Percentiles rank a stretch among this genome's conserved stretches.
phyloP scores from a whole-genome alignment of 2,329 filamentous ascomycete species.

The Xylariaceae sp. region DNA sequence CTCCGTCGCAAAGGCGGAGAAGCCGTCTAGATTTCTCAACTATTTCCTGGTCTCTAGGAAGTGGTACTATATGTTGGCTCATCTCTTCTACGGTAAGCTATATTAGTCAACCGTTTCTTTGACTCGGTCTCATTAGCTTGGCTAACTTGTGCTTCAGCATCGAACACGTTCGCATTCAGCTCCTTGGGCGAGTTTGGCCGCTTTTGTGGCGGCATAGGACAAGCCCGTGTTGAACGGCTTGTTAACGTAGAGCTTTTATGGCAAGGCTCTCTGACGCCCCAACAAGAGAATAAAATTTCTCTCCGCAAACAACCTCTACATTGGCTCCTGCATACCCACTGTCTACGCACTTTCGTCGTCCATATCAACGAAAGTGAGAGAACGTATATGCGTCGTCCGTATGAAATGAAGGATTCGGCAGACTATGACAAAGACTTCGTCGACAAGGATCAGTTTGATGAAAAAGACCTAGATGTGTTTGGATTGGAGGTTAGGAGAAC shows the following conservation, averaged over 20 bases:
- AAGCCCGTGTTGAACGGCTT: conserved; percentile 48
- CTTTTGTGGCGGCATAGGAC: conserved; percentile 52
- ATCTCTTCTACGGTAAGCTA: conserved; percentile 53
- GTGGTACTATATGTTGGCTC: conserved; percentile 50
- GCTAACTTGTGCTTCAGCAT: conserved; percentile 11
- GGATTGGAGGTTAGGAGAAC: conserved; percentile 39
- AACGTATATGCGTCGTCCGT: conserved; percentile 43
- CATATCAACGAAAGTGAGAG: conserved; percentile 49
- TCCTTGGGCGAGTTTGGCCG: conserved; percentile 58
- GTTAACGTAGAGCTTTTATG: conserved; percentile 54
- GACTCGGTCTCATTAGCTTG: neutral
- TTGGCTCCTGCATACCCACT: conserved; percentile 45
- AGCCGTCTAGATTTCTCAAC: conserved; percentile 47
- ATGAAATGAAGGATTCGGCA: conserved; percentile 43
- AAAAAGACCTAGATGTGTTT: conserved; percentile 21
- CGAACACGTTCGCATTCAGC: conserved; percentile 59
- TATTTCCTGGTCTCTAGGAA: conserved; percentile 49
- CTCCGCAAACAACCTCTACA: conserved; percentile 47
- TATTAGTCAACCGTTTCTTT: neutral
- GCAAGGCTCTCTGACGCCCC: conserved; percentile 24
- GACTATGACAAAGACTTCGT: conserved; percentile 24
- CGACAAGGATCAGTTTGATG: conserved; percentile 13
- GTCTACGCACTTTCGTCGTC: conserved; percentile 50
- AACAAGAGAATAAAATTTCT: conserved; percentile 37
- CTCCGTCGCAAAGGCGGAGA: conserved; percentile 44